Conservation (phyloP, 768 basidiomycete genomes). For the Suillus fuscotomentosus region DNA sequence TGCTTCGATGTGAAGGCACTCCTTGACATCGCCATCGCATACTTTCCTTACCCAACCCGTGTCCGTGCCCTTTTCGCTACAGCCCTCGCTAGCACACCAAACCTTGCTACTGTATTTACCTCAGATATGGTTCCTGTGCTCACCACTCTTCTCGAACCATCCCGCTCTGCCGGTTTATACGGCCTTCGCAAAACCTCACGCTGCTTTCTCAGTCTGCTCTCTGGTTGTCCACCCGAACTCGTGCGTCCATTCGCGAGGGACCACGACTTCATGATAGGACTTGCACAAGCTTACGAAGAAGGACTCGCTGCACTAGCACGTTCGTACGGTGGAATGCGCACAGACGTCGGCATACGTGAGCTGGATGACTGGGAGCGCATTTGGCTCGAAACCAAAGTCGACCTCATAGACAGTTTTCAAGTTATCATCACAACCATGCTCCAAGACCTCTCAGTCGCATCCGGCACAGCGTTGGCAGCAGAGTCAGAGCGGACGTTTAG, state of each 20-base stretch:
- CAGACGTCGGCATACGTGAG: constrained; percentile 24
- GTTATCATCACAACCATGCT: constrained; percentile 51
- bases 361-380: constrained; percentile 68
- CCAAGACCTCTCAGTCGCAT: constrained; percentile 42
- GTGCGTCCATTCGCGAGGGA: constrained; percentile 50
- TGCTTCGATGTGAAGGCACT: constrained; percentile 53
- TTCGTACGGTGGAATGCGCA: constrained; percentile 57
- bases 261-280: constrained; percentile 51
- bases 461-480: constrained; percentile 40
- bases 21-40: constrained; percentile 62
- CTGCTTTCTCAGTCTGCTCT: constrained; percentile 54
- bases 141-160: constrained; percentile 43
- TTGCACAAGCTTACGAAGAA: constrained; percentile 60
- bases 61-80: constrained; percentile 44
- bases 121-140: constrained; percentile 58
- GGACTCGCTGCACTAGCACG: constrained; percentile 54
- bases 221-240: constrained; percentile 46
- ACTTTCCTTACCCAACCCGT: constrained; percentile 44
- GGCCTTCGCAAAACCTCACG: constrained; percentile 62
- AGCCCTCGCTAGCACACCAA: constrained; percentile 34
- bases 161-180: constrained; percentile 52
- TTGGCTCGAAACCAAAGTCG: constrained; percentile 73
- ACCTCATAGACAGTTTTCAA: constrained; percentile 69
- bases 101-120: constrained; percentile 33
- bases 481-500: constrained; percentile 57